Base-by-base conservation (phyloP, 2,329 filamentous ascomycete species). In the Parastagonospora avenae region DNA sequence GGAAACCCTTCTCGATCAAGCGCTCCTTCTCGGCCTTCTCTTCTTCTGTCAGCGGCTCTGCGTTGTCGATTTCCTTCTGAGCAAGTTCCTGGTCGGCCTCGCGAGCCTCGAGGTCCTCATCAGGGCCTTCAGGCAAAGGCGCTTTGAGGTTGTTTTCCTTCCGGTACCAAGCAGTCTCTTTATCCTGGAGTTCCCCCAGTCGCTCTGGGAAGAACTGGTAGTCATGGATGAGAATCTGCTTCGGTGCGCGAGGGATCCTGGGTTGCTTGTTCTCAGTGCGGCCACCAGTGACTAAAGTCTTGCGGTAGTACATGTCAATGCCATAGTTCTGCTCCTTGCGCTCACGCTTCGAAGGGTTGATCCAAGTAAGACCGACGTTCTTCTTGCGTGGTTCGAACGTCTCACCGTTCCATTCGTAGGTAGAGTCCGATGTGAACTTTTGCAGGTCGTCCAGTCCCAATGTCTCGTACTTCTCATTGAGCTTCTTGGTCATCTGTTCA, bases 391-490 rank as follows among this genome's bases (percentile, higher is more conserved):
- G 90, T 46, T 92, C 90, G 72, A 99, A 99, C 66, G 93, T 93
- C 76, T 97, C 88, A 40, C 94, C 94, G 59, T 99, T 99, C 95
- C 95, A 99, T 71, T 97, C 94, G 67, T 99, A 99, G 0, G 95
- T 92, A 47, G 91, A 96, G 66, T 99, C 94, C 0, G 93, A 97
- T 1, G 89, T 94, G 75, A 99, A 99, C 70, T 97, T 97, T 71
- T 99, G 94, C 37, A 99, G 77, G 62, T 99, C 94, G 71, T 99
- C 94, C 28, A 99, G 89, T 58, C 95, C 94, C 35, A 99, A 86
- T 72, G 96, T 96, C 73, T 97, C 94, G 66, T 97, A 99, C 74
- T 92, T 93, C 60, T 90, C 88, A 70, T 92, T 97, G 36, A 99
- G 83, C 72, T 94, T 82, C 57, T 92, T 91, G 1, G 94, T 99